Percentiles rank a stretch among this genome's conserved stretches.
phyloP scores from a whole-genome alignment of 768 basidiomycete genomes.

The Tylopilus cervinicoccineus region DNA sequence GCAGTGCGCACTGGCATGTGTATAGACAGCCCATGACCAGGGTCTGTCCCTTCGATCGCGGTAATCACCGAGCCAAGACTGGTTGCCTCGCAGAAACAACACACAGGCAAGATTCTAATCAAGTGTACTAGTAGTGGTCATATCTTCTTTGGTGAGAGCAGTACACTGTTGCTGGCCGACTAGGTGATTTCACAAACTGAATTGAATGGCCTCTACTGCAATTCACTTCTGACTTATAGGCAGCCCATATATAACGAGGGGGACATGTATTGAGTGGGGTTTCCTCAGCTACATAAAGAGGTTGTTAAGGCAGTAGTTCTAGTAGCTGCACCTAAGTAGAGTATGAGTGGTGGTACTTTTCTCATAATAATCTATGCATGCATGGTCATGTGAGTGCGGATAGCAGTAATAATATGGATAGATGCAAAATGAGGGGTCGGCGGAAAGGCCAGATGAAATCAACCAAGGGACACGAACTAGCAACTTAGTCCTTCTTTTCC shows the following conservation, averaged over 20 bases:
- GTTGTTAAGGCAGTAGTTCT: conserved; percentile 2
- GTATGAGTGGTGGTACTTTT: conserved; percentile 28
- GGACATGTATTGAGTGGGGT: conserved; percentile 26
- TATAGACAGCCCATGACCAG: no score
- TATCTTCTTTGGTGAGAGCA: no score
- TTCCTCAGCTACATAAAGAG: conserved; percentile 13
- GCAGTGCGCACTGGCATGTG: no score
- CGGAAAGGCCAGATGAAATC: conserved; percentile 9
- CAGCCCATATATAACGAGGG: background rate
- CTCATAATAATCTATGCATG: conserved; percentile 28
- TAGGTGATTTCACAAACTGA: no score
- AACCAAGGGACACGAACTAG: conserved; percentile 5
- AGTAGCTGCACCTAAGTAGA: conserved; percentile 19
- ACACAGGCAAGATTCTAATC: no score
- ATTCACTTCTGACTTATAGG: no score
- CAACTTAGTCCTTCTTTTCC: conserved; percentile 81
- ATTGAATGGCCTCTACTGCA: no score
- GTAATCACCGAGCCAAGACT: no score
- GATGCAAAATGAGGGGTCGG: conserved; percentile 28
- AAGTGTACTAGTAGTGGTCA: no score
- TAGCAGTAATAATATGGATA: background rate
- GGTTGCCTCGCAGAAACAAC: no score
- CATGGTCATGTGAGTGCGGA: conserved; percentile 4
- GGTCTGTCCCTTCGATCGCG: no score
- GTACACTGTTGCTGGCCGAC: no score